Evolutionary conservation across 495 filamentous ascomycete genomes (phyloP), one percentile per base, ranked within the genome.

Genomic region (Neurospora sp.): DNA sequence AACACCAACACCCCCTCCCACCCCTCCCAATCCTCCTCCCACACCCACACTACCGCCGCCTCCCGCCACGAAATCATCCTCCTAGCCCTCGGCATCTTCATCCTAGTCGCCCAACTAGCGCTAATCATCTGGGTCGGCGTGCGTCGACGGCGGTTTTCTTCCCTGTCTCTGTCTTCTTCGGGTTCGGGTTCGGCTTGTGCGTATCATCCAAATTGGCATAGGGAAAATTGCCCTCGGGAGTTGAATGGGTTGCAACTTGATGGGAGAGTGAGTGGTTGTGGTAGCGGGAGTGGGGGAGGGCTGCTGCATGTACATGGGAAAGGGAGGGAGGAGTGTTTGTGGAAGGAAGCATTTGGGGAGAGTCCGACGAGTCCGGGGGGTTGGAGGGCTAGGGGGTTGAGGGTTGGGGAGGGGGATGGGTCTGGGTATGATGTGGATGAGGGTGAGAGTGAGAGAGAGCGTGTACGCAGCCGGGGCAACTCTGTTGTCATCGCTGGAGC

Each of bases 21-120:
- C 5, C 4, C 35, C 53, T 27, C 53, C 4, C 65, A 70, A 17
- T 40, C 20, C n/a, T 39, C 42, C 70, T 37, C 68, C 69, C 4
- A 16, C 40, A 8, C 31, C 69, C 3, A 10, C 40, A 8, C 69
- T 12, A 22, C 14, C 69, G 7, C 31, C 41, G 73, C 72, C 40
- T 69, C 40, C 69, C 75, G 72, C 35, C 12, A 69, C 40, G 74
- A 75, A 48, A 78, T 77, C 38, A 68, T 37, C 40, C 73, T 78
- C 39, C 40, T 76, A 44, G 73, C 74, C 40, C 65, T 76, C 3
- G 69, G 69, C 12, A 72, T 73, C 41, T 68, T 75, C 35, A 48
- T 70, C 44, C 71, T 75, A 12, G 69, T 76, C 3, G 40, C 35
- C 20, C 69, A 68, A 68, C 72, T 78, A 45, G n/a, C 70, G 0